A percentile compares a stretch with the other conserved stretches of the same genome.
These are phyloP conservation scores for Trichosporon ovoides DNA, from an alignment of 1,284 basidiomycete species.

Conservation along the genomic window DNA sequence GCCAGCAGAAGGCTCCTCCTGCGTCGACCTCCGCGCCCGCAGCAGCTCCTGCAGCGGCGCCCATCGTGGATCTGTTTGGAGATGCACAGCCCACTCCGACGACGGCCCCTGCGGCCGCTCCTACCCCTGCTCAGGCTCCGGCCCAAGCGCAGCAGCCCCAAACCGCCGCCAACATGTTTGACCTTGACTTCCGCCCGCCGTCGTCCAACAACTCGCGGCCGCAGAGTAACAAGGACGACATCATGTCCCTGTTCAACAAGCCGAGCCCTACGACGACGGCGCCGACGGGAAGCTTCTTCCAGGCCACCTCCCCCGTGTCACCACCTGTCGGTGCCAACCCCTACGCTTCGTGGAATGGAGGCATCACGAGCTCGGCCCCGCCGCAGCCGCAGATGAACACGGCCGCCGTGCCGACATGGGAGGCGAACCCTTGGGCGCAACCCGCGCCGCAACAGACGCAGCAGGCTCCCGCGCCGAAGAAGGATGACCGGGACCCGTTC, in stretches of 20 bases:
- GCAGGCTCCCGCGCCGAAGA: constrained; percentile 17
- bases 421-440: constrained; percentile 27
- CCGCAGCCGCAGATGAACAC: constrained; percentile 25
- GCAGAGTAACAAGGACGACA: constrained; percentile 40
- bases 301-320: constrained; percentile 9
- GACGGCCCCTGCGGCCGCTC: constrained; percentile 20
- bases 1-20: constrained; percentile 13
- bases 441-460: constrained; percentile 13
- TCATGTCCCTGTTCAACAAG: constrained; percentile 48
- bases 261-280: constrained; percentile 21
- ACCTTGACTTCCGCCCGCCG: constrained; percentile 49
- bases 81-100: constrained; percentile 21
- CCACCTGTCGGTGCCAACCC: constrained; percentile 24
- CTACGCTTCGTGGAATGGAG: constrained; percentile 38
- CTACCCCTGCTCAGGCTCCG: constrained; percentile 18
- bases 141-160: constrained; percentile 9
- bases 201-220: constrained; percentile 24
- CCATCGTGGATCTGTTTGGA: constrained; percentile 40
- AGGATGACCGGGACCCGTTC: constrained; percentile 31
- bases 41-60: constrained; percentile 19
- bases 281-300: neutral
- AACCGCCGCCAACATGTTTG: constrained; percentile 41
- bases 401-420: constrained; percentile 28
- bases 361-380: constrained; percentile 29
- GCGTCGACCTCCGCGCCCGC: constrained; percentile 10